Conservation (phyloP, 2,329 filamentous ascomycete species). For the Botrytis tulipae region DNA sequence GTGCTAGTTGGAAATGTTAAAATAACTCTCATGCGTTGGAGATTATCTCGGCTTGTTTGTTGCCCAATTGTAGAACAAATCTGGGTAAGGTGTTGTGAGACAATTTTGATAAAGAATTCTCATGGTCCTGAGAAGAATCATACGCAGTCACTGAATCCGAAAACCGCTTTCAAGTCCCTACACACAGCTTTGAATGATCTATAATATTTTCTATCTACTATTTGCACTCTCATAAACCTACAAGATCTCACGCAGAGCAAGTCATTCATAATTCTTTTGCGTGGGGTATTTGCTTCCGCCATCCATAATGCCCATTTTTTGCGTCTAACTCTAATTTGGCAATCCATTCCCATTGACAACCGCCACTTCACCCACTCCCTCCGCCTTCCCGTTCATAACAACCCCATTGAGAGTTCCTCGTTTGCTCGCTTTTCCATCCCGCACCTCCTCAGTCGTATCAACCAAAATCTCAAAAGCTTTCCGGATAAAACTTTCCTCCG, state of each 20-base stretch:
- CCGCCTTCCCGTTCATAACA: constrained; percentile 25
- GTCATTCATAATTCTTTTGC: neutral
- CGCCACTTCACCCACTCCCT: constrained; percentile 23
- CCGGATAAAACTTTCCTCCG: constrained; percentile 70
- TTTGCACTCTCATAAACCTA: neutral
- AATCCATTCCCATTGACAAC: constrained; percentile 27
- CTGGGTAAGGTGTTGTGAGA: neutral
- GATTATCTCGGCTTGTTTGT: neutral
- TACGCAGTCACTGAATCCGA: neutral
- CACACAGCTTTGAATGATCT: neutral
- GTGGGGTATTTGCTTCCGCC: neutral
- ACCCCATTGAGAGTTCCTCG: neutral
- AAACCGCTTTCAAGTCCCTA: too few relatives aligned
- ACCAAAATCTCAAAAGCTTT: constrained; percentile 74
- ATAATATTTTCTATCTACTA: neutral
- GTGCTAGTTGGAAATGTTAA: neutral
- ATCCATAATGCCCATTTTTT: neutral
- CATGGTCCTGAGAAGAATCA: neutral
- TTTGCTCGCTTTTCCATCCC: constrained; percentile 23
- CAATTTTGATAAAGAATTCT: neutral
- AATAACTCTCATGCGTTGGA: neutral
- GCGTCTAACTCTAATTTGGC: neutral
- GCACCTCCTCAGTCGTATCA: constrained; percentile 36
- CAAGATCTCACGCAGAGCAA: neutral
- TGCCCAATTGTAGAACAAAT: neutral